Base-by-base conservation (phyloP, 139 green algal species). In the Micractinium sp. region DNA sequence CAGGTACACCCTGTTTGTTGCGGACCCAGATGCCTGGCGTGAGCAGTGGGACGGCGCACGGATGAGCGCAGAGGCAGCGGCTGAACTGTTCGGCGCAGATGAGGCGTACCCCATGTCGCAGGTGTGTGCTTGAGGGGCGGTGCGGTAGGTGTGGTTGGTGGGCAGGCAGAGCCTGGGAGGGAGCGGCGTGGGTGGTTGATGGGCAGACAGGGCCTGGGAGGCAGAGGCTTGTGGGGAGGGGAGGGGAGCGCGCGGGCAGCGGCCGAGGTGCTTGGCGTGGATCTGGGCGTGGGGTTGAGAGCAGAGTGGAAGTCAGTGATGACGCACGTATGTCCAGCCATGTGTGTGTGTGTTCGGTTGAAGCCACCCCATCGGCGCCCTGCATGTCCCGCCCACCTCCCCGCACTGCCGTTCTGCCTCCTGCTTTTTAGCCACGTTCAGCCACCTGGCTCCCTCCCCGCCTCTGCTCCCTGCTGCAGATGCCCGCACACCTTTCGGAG, bases 41-140 rank as follows among this genome's bases (percentile, higher is more conserved):
- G 92, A 89, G 56, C 60, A 66, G 36, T 97, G 95, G 95, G 93
- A 95, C 38, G 94, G 95, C 3, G 73, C 71, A 0, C 53, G 39
- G 27, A 22, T 96, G 71, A 82, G 89, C 29, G 15, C 38, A 0
- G 88, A 94, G 38, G 94, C 91, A 19, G 94, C 94, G 13, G 31
- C 74, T 0, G 85, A 91, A 5, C 82, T 94, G 61, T 97, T 97
- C 89, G 94, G 95, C 0, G 96, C 95, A 27, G 92, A 97, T 35
- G 88, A 95, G 60, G 95, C 93, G 23, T 86, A 88, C 82, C 89
- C 86, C 31, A 90, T 94, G 67, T 82, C 90, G 15, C 89, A 96
- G 93, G 93, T 96, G 82, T 5, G 63, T 60, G 7, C 14, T 60
- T 29, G 7, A 9, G 18, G 15, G 25, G 86, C n/a, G 33, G n/a